Evolutionary conservation across 257 asterid species (phyloP).

Genomic region (Cruciata laevipes): DNA sequence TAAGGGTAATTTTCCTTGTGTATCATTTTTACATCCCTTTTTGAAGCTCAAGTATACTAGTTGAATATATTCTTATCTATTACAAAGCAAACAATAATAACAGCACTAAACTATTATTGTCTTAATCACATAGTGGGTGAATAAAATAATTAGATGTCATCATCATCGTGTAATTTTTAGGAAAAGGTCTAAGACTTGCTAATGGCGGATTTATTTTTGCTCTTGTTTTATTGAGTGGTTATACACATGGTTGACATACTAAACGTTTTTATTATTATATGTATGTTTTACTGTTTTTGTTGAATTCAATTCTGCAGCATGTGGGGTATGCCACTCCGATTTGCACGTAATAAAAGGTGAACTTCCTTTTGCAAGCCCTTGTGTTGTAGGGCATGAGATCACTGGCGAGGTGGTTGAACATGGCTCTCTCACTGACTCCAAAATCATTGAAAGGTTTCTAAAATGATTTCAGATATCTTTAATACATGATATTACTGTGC

Average conservation of each 20-base stretch:
- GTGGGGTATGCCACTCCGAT: constrained; percentile 99
- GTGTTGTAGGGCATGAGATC: constrained; percentile 94
- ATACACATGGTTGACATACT: neutral
- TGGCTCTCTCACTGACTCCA: constrained; percentile 69
- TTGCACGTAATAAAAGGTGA: constrained; percentile 95
- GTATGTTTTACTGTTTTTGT: neutral
- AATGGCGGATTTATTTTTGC: neutral
- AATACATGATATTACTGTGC: neutral
- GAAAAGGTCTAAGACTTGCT: neutral
- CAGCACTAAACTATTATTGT: no score
- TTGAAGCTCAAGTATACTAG: no score
- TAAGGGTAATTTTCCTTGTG: constrained; percentile 45
- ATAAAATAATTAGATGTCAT: neutral
- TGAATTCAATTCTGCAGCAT: constrained; percentile 49
- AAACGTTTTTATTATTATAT: neutral
- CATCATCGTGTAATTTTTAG: neutral
- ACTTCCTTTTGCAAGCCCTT: constrained; percentile 89
- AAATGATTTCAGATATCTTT: neutral
- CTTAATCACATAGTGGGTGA: no score
- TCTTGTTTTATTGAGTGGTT: neutral
- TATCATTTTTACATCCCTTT: no score
- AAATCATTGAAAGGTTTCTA: constrained; percentile 56
- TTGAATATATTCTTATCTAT: no score
- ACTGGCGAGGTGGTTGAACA: constrained; percentile 96
- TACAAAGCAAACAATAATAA: no score